Evolutionary conservation across 768 basidiomycete genomes (phyloP), one percentile per base, ranked within the genome.

Genomic region (Trametes elegans): DNA sequence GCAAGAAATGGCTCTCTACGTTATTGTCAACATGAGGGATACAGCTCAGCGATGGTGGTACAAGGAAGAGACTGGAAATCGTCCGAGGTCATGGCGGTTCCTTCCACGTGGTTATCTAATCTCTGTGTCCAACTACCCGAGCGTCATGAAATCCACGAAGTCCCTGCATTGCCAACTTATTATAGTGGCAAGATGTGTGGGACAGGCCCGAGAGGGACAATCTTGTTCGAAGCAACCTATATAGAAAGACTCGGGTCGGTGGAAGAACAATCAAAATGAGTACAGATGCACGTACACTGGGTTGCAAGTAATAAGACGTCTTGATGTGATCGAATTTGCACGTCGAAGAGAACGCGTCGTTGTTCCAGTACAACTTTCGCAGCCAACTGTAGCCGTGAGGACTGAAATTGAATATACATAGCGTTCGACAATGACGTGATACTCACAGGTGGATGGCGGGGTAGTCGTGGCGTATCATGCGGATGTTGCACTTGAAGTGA

Each of bases 401-500:
- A n/a, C n/a, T n/a, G n/a, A n/a, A n/a, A n/a, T n/a, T n/a, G n/a
- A n/a, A n/a, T n/a, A n/a, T n/a, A n/a, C n/a, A n/a, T n/a, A n/a
- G n/a, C n/a, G n/a, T n/a, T n/a, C n/a, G n/a, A n/a, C n/a, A n/a
- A n/a, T n/a, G n/a, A n/a, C n/a, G n/a, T n/a, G n/a, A n/a, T 32
- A 51, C 81, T 41, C 16, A 55, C 83, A 68, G 66, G 72, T 98
- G 81, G 46, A 97, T 79, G 43, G 84, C 80, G 18, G 95, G 94
- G 71, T 94, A 98, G 5, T 88, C 89, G 63, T 84, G 74, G 27
- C 95, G 90, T 65, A 97, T 90, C 41, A 81, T 84, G 31, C 87
- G 84, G 59, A 92, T 67, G 75, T 96, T 93, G 74, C 92, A 94
- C 64, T 97, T 97, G 81, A 98, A 98, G 69, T 93, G 91, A 0